Base-by-base conservation (phyloP, 2,329 filamentous ascomycete genomes). In the Massarina eburnea region DNA sequence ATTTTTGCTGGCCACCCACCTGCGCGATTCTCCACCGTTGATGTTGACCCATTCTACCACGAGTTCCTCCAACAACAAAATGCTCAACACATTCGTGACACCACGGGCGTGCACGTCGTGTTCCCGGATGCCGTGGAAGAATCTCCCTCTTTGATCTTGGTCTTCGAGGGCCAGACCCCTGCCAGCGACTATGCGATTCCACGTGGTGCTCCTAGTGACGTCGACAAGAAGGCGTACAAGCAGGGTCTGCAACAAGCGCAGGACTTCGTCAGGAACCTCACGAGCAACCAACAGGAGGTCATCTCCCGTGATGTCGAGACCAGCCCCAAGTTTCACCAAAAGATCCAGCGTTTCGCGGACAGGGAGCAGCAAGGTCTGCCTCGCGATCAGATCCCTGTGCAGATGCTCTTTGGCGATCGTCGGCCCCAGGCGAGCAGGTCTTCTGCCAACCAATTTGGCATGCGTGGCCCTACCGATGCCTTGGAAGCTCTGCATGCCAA, bases 21-120 rank as follows among this genome's bases (percentile, higher is more conserved):
- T 3, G 80, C 84, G 29, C 82, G 88, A 51, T 81, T 94, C 67
- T 76, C 79, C 18, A 80, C 82, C 9, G 68, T 91, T 10, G 70
- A 81, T 14, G 80, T 94, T 20, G 87, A 94, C 57, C 81, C 87
- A 1, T 91, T 94, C 73, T 92, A 88, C 75, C 84, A 92, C 66
- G 77, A 83, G 44, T 85, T 89, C 63, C 74, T 92, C 38, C 80
- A 80, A 46, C 82, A 80, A 47, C 80, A 85, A 29, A 77, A 88
- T 34, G 80, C 79, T 24, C 79, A 80, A 3, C 78, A 77, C 43
- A 76, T 92, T 39, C 82, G 85, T 59, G 76, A 84, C 46, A 79
- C 86, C 24, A 85, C 81, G 54, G 87, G 88, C 52, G 88, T 92
- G 10, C 84, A 87, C 53, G 64, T 91, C 21, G 81, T 91, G 17